Conservation (phyloP, 1,284 basidiomycete genomes). For the Ceratobasidium theobromae region DNA sequence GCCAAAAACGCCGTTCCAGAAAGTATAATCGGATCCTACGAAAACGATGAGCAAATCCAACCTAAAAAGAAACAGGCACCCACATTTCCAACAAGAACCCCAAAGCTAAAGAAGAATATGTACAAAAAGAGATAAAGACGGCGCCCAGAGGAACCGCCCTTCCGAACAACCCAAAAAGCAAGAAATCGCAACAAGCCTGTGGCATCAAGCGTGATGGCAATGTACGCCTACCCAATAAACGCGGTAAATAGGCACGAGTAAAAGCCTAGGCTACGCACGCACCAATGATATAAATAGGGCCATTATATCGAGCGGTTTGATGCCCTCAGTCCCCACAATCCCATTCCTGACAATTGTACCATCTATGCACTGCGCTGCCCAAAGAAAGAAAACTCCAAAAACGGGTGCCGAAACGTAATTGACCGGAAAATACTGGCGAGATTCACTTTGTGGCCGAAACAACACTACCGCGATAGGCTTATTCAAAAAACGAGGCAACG, state of each 20-base stretch:
- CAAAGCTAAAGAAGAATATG: conserved; percentile 74
- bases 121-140: conserved; percentile 80
- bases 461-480: background rate
- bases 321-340: conserved; percentile 69
- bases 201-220: conserved; percentile 89
- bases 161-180: conserved; percentile 84
- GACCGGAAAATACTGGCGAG: conserved; percentile 43
- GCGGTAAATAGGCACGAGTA: background rate
- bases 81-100: conserved; percentile 81
- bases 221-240: conserved; percentile 65
- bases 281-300: conserved; percentile 86
- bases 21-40: conserved; percentile 76
- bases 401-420: conserved; percentile 77
- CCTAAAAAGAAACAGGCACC: conserved; percentile 34
- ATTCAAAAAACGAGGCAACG: conserved; percentile 40
- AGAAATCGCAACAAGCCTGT: conserved; percentile 86
- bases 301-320: conserved; percentile 91
- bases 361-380: conserved; percentile 73
- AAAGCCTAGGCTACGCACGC: conserved; percentile 36
- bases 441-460: background rate
- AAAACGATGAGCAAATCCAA: background rate
- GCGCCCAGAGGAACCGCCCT: conserved; percentile 68
- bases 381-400: conserved; percentile 73
- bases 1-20: conserved; percentile 84
- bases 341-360: conserved; percentile 66